Evolutionary conservation across 805 yeast genomes (phyloP), one percentile per base, ranked within the genome.

Genomic region (Yarrowia sp.): DNA sequence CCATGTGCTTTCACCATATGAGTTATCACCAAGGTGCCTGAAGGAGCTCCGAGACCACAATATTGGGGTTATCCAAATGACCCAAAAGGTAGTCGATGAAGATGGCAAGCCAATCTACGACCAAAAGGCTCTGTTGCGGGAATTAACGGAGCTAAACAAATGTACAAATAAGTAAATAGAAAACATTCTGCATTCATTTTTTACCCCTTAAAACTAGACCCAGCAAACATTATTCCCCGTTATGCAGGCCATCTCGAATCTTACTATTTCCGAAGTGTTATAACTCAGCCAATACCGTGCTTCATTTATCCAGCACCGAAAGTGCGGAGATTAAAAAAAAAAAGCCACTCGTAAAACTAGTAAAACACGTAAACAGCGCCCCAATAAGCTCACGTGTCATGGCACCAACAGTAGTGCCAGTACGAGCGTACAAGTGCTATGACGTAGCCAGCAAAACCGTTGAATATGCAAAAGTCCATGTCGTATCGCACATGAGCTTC

Each of bases 101-200:
- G 63, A 57, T 11, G 63, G 63, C 4, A 57, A 42, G 48, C 48
- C 50, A 9, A 57, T 57, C 32, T 57, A 57, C 50, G 33, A 57
- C 32, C 63, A 42, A 17, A 36, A 57, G 50, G 63, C 38, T 13
- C 42, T 57, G 18, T 13, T 57, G 35, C 48, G 63, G 31, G 63
- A 32, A 28, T 57, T 57, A 32, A 32, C 63, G n/a, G 38, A 17
- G 60, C 60, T 53, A 13, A 50, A 50, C 22, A 8, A 32, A 31
- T 43, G 48, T 43, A 18, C 33, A 4, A 10, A 22, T 35, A 45
- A 10, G 38, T 45, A 45, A 45, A 45, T 17, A 18, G 8, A 45
- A 15, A 31, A 31, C 22, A 45, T n/a, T 22, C 18, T 45, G 36
- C 51, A 45, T 45, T n/a, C n/a, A n/a, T n/a, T n/a, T n/a, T n/a